Conservation (phyloP, 176 grass and related monocot species). For the Elymus sibiricus region DNA sequence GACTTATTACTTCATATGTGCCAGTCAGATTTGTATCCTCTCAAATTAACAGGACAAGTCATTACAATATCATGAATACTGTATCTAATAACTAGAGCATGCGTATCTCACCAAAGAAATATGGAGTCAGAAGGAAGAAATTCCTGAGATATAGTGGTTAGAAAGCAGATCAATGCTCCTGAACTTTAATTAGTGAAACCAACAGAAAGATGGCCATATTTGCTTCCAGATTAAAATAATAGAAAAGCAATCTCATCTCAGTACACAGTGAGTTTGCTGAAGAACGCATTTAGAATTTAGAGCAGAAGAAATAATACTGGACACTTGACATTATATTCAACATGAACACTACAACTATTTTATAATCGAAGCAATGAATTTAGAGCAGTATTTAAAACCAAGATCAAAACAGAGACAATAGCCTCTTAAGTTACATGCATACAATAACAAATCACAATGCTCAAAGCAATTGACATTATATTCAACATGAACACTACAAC, state of each 20-base stretch:
- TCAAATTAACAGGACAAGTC: background rate
- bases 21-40: background rate
- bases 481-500: background rate
- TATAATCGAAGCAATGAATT: too few relatives aligned
- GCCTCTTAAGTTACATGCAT: background rate
- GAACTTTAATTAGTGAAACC: background rate
- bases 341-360: too few relatives aligned
- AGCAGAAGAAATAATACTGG: background rate
- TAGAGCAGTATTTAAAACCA: background rate
- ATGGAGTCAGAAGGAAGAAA: background rate
- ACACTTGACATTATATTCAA: too few relatives aligned
- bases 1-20: background rate
- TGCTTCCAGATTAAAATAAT: background rate
- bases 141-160: background rate
- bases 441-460: background rate
- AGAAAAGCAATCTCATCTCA: background rate
- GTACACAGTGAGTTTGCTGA: background rate
- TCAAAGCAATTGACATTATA: background rate
- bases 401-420: background rate
- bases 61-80: background rate
- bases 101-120: background rate
- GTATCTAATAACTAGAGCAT: background rate
- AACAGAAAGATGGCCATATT: background rate
- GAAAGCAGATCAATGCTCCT: background rate
- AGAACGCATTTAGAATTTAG: slow-evolving; percentile 13